These are phyloP conservation scores for Canavalia ensiformis DNA, from an alignment of 306 rosid genomes.

Conservation along the genomic window DNA sequence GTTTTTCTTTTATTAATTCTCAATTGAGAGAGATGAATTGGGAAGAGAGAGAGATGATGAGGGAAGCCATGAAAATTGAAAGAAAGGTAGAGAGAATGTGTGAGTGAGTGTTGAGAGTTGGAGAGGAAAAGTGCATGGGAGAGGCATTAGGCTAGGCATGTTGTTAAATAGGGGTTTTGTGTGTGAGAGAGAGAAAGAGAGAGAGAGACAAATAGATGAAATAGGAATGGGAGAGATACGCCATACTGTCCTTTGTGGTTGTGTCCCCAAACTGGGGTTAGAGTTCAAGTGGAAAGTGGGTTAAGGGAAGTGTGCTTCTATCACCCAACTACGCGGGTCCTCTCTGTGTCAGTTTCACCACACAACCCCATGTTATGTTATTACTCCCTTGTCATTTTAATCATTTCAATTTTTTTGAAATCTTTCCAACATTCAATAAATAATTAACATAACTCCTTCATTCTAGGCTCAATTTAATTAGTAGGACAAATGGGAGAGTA, in stretches of 20 bases:
- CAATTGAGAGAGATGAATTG: not conserved
- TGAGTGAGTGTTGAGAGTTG: conserved; percentile 31
- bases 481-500: not conserved
- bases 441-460: no score
- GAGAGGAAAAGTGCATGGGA: conserved; percentile 78
- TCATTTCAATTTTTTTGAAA: not conserved
- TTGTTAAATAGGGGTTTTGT: conserved; percentile 59
- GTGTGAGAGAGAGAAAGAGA: not conserved
- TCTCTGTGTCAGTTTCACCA: conserved; percentile 71
- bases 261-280: conserved; percentile 71
- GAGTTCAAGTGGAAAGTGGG: conserved; percentile 58
- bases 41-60: not conserved
- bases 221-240: conserved; percentile 54
- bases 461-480: not conserved
- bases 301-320: conserved; percentile 63
- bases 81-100: conserved; percentile 29
- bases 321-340: conserved; percentile 77
- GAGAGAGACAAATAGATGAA: conserved; percentile 28
- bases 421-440: no score
- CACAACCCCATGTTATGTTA: conserved; percentile 85
- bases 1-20: no score
- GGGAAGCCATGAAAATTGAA: not conserved
- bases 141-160: conserved; percentile 65
- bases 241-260: conserved; percentile 61
- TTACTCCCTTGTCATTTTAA: conserved; percentile 37